Evolutionary conservation across 2,329 filamentous ascomycete species (phyloP).

Genomic region (Ceratocystis colombiana): DNA sequence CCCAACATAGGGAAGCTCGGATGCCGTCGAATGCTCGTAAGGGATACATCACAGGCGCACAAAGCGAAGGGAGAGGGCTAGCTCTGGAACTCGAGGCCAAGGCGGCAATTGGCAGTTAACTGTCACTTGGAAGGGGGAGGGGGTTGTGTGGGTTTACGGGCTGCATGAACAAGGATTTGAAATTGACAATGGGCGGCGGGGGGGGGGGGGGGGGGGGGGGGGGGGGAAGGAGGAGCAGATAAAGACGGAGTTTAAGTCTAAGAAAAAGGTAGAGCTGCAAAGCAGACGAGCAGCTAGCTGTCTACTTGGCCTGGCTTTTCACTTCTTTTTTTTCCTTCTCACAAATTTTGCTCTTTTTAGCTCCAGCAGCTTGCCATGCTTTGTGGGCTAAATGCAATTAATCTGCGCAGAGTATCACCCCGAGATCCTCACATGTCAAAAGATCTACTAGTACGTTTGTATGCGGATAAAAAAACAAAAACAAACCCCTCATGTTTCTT

Average conservation of each 20-base stretch:
- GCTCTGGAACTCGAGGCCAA: background rate
- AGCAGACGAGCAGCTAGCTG: background rate
- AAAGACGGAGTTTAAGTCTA: too few species aligned
- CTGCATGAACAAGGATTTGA: background rate
- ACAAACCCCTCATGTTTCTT: background rate
- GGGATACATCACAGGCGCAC: too few species aligned
- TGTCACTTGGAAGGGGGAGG: background rate
- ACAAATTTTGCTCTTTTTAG: background rate
- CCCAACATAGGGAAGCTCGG: too few species aligned
- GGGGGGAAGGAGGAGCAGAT: too few species aligned
- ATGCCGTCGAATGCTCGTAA: too few species aligned
- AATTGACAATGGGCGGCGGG: background rate
- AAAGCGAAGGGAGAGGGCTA: too few species aligned
- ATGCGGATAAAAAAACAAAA: background rate
- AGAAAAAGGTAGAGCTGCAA: background rate
- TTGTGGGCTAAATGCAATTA: background rate
- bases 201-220: too few species aligned
- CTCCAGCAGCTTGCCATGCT: background rate
- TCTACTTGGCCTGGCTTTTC: background rate
- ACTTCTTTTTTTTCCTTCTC: background rate
- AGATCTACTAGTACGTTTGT: background rate
- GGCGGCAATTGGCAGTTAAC: background rate
- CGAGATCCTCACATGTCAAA: constrained; percentile 10
- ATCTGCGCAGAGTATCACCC: background rate
- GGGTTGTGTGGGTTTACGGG: background rate